Base-by-base conservation (phyloP, 1,284 basidiomycete species). In the Kalmanozyma brasiliensis region DNA sequence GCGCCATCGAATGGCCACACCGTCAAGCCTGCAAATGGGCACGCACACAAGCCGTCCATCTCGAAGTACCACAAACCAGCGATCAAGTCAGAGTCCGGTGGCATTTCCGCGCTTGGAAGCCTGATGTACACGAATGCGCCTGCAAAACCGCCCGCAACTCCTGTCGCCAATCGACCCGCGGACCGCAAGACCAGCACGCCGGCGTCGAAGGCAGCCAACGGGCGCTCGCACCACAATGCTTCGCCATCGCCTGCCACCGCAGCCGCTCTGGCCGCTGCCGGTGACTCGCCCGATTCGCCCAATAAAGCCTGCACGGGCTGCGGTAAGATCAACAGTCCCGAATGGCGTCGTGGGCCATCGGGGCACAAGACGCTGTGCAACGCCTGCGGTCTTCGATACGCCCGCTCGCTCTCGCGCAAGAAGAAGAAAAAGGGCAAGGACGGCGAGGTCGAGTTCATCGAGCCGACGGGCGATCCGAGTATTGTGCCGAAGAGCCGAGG, bases 291-390 rank as follows among this genome's bases (percentile, higher is more conserved):
- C 1, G 47, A 35, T 2, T 57, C 62, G 1, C 49, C 42, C 17
- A 65, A 64, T 52, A 81, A 80, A 43, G 51, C 57, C 13, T 83
- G 82, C 73, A 72, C 75, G 8, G 81, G 79, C 49, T 83, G 82
- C 44, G 81, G 81, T 30, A 82, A 77, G 42, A 67, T 88, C 13
- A 88, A 89, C 49, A 93, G 91, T 74, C 94, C 94, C 0, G 94
- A 97, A 82, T 97, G 94, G 94, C 86, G 94, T 76, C 93, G 95
- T 82, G 80, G 80, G 2, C 80, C 80, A 1, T 65, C 74, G 4
- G 80, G 80, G 6, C 72, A 76, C 59, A 82, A 82, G 58, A 78
- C 76, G 29, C 65, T 80, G 4, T 81, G 79, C 67, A 82, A 82
- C 29, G 80, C 80, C 0, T 82, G 80, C 41, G 80, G 80, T 3